A percentile compares a stretch with the other conserved stretches of the same genome.
Evolutionary conservation across 2,329 filamentous ascomycete species (phyloP).

Genomic region (Aspergillus sp.): DNA sequence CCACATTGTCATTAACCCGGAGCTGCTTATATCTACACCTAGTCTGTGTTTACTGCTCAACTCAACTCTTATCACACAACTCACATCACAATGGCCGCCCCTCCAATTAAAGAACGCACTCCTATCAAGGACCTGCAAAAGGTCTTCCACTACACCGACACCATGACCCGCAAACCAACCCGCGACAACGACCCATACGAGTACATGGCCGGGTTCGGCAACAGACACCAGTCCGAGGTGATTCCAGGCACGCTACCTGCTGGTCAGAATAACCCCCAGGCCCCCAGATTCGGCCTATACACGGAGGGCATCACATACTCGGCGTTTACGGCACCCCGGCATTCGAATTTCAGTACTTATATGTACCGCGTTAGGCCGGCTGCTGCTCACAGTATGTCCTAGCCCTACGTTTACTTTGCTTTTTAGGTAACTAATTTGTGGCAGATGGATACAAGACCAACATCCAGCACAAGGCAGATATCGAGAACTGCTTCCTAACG

Average conservation of each 20-base stretch:
- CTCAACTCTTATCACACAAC: slow-evolving; percentile 22
- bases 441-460: slow-evolving; percentile 38
- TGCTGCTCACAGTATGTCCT: slow-evolving; percentile 26
- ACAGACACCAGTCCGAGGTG: slow-evolving; percentile 33
- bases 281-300: slow-evolving; percentile 30
- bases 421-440: neutral
- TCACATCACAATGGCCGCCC: slow-evolving; percentile 4
- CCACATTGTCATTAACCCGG: neutral
- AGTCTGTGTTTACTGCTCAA: neutral
- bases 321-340: slow-evolving; percentile 26
- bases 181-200: slow-evolving; percentile 32
- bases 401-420: too few relatives aligned
- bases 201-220: slow-evolving; percentile 31
- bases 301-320: slow-evolving; percentile 32
- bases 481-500: slow-evolving; percentile 28
- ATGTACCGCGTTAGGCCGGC: slow-evolving; percentile 29
- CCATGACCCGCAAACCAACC: slow-evolving; percentile 28
- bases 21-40: neutral
- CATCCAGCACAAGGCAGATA: slow-evolving; percentile 36
- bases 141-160: slow-evolving; percentile 33
- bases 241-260: slow-evolving; percentile 32
- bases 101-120: slow-evolving; percentile 20
- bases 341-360: slow-evolving; percentile 29
- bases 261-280: slow-evolving; percentile 35
- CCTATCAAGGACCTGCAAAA: slow-evolving; percentile 28